Evolutionary conservation across 2,329 filamentous ascomycete genomes (phyloP).

Genomic region (Cercospora zeina): DNA sequence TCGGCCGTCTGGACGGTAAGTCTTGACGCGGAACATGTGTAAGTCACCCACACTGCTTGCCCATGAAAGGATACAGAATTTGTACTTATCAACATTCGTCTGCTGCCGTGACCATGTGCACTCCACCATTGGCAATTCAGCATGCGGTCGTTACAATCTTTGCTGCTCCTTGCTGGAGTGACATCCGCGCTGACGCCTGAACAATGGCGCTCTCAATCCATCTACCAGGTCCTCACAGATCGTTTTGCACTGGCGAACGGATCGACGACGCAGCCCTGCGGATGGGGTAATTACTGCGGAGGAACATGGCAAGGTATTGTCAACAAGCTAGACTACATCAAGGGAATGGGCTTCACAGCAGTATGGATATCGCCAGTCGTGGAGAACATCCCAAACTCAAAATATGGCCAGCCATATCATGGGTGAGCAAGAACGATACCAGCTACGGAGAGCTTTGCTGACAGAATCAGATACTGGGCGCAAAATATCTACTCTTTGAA

Average conservation of each 20-base stretch:
- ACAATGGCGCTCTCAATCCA: conserved; percentile 52
- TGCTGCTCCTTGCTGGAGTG: conserved; percentile 19
- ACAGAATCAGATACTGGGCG: conserved; percentile 25
- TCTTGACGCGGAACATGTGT: conserved; percentile 16
- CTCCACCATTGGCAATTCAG: not conserved
- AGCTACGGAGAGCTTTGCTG: not conserved
- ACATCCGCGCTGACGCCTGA: conserved; percentile 23
- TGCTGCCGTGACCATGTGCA: not conserved
- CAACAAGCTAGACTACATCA: conserved; percentile 51
- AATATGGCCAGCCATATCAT: conserved; percentile 49
- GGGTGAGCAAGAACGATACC: conserved; percentile 26
- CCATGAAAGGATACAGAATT: conserved; percentile 11
- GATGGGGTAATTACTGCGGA: conserved; percentile 48
- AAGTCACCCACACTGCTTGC: not conserved
- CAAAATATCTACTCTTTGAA: conserved; percentile 41
- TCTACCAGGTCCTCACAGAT: conserved; percentile 61
- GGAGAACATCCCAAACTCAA: conserved; percentile 43
- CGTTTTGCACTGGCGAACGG: conserved; percentile 55
- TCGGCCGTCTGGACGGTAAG: conserved; percentile 12
- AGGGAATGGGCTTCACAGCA: conserved; percentile 52
- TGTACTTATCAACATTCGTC: conserved; percentile 13
- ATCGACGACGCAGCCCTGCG: conserved; percentile 48
- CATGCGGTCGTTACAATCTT: conserved; percentile 10
- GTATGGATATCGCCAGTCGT: conserved; percentile 46
- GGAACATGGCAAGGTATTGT: conserved; percentile 51